Base-by-base conservation (phyloP, 1,284 basidiomycete species). In the Sanghuangporus weigelae region DNA sequence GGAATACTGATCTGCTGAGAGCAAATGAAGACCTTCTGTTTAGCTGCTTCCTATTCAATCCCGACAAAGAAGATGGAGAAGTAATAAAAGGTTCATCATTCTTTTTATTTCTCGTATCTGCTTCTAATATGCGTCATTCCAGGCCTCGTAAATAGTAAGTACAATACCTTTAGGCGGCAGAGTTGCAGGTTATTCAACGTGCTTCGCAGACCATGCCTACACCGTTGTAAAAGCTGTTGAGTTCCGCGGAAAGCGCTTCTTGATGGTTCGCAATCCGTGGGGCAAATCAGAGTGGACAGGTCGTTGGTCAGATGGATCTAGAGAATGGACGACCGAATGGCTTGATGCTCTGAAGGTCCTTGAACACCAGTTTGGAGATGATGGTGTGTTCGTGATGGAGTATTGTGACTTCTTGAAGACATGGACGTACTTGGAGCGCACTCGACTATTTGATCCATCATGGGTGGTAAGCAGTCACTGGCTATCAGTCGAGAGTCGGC, bases 341-440 rank as follows among this genome's bases (percentile, higher is more conserved):
- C 67, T 83, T 7, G 73, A 73, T 21, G 73, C 74, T 0, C 71
- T 83, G 68, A 73, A 35, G 65, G 73, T 61, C 60, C 81, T 59
- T 71, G 75, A 40, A 73, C 81, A 73, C 60, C 64, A 35, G 73
- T 83, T 81, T 60, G 81, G 81, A 2, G 75, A 82, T 53, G 81
- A 83, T 63, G 82, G 82, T 1, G 74, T 80, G 57, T 84, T 84
- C 63, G 74, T 84, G 7, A 84, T 84, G 82, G 82, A 84, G 71
- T 84, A 83, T 69, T 69, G 72, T 19, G 82, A 84, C 62, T 84
- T 84, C 69, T 69, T 84, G 48, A 69, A 73, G 1, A 75, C 72
- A 26, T 84, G 79, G 75, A 75, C 76, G 16, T 69, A 73, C 19
- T 74, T 84, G 6, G 79, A 84, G 55, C 72, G 79, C 8, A 81